phyloP scores from a whole-genome alignment of 768 basidiomycete genomes.

The Podaxis pistillaris region DNA sequence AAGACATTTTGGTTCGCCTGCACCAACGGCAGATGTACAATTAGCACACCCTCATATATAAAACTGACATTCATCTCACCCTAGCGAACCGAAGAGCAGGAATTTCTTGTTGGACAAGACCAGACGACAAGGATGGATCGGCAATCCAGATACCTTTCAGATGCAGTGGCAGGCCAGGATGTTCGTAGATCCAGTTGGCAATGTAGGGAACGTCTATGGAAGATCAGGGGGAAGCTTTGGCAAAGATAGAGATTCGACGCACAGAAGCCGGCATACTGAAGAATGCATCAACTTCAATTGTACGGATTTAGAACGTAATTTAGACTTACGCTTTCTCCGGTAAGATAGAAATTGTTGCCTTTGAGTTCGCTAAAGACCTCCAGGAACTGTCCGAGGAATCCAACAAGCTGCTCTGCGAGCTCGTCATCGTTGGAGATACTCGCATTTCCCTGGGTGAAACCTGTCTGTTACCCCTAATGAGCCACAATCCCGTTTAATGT shows the following conservation, averaged over 20 bases:
- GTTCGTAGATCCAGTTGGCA: constrained; percentile 69
- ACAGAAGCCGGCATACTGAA: constrained; percentile 69
- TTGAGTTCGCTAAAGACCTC: constrained; percentile 73
- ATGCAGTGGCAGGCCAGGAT: constrained; percentile 54
- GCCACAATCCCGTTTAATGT: constrained; percentile 44
- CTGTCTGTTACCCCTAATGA: constrained; percentile 38
- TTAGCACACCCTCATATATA: neutral
- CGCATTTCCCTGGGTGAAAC: constrained; percentile 66
- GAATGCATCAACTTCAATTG: constrained; percentile 35
- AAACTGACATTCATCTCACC: constrained; percentile 20
- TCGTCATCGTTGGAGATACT: constrained; percentile 57
- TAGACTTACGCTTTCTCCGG: constrained; percentile 70
- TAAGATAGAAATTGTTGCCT: constrained; percentile 66
- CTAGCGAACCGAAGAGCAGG: constrained; percentile 65
- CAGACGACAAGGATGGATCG: constrained; percentile 62
- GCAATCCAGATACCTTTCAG: constrained; percentile 73
- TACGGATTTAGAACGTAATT: constrained; percentile 15
- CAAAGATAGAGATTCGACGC: constrained; percentile 45
- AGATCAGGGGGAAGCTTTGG: neutral
- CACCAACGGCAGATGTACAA: neutral
- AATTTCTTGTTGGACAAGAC: constrained; percentile 64
- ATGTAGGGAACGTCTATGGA: constrained; percentile 65
- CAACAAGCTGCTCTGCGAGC: constrained; percentile 46
- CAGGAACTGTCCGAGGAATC: constrained; percentile 75
- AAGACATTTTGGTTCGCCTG: constrained; percentile 58